Conservation (phyloP, 2,329 filamentous ascomycete genomes). For the Penicillium sp. region DNA sequence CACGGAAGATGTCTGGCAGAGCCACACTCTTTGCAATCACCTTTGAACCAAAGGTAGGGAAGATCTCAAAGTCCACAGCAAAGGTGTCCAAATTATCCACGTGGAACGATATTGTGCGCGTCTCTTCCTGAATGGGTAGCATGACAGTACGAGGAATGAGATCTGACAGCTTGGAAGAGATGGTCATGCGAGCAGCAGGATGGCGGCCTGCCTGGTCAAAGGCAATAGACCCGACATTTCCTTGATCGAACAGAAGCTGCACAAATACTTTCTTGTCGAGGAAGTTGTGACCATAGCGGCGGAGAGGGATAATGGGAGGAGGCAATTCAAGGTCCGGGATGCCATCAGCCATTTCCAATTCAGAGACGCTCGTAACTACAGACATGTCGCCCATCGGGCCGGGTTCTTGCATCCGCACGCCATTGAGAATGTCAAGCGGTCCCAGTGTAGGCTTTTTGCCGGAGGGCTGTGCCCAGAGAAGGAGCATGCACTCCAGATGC, state of each 20-base stretch:
- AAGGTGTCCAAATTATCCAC: slow-evolving; percentile 89
- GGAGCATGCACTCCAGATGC: slow-evolving; percentile 84
- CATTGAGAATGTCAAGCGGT: slow-evolving; percentile 31
- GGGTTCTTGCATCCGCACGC: slow-evolving; percentile 25
- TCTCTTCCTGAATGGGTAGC: slow-evolving; percentile 91
- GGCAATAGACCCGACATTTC: slow-evolving; percentile 58
- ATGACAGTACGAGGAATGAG: slow-evolving; percentile 94
- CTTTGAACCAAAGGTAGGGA: slow-evolving; percentile 92
- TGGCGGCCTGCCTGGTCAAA: slow-evolving; percentile 98
- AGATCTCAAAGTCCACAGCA: slow-evolving; percentile 92
- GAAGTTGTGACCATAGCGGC: slow-evolving; percentile 96
- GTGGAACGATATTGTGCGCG: slow-evolving; percentile 86
- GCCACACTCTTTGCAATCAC: slow-evolving; percentile 94
- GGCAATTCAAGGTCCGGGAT: slow-evolving; percentile 88
- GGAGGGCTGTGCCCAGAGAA: slow-evolving; percentile 50
- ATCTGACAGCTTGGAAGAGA: slow-evolving; percentile 92
- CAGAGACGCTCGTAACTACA: slow-evolving; percentile 37
- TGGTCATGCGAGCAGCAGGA: slow-evolving; percentile 84
- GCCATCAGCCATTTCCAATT: slow-evolving; percentile 64
- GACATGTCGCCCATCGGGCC: slow-evolving; percentile 20
- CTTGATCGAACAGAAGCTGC: slow-evolving; percentile 78
- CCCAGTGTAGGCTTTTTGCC: slow-evolving; percentile 20
- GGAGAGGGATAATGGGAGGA: slow-evolving; percentile 87
- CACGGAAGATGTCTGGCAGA: slow-evolving; percentile 74
- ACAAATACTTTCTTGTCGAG: slow-evolving; percentile 94